Base-by-base conservation (phyloP, 208 protist species). In the Borovskyia barvae region DNA sequence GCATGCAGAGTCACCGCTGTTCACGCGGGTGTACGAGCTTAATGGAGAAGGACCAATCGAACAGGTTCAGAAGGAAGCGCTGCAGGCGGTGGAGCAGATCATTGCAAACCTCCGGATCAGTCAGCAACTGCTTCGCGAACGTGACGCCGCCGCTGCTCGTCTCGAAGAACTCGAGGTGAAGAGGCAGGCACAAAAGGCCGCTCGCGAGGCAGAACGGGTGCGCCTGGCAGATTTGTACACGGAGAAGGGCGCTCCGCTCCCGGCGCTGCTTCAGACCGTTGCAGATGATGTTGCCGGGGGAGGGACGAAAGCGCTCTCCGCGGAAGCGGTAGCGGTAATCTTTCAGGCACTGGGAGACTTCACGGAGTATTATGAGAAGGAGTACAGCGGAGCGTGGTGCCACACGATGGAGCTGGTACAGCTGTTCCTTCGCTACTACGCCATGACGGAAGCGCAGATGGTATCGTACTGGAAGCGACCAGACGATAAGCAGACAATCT, bases 171-270 rank as follows among this genome's bases (percentile, higher is more conserved):
- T 93, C 52, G 45, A 84, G 55, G 50, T 40, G 20, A 62, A 33
- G 25, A 74, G 62, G 51, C 36, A 45, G 17, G 53, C 64, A 22
- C 84, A 91, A 62, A 50, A 50, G 26, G 66, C 59, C 5, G 73
- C 61, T 6, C 74, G 86, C 5, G 90, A 95, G 66, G 82, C 64
- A 36, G 82, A 86, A 54, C 78, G 90, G 19, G 53, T 66, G 49
- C 83, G 83, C 2, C 70, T 93, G 25, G 53, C 68, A 1, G 70
- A 47, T 8, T 33, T 90, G 9, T 95, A 93, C 70, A 72, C 53
- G 11, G 90, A 95, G 43, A 82, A 80, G 58, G 80, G 82, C 19
- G 77, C 77, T 2, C 57, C 84, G 1, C 65, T 92, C 33, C 86
- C 90, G 5, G 35, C 73, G 2, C 75, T 81, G 64, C 68, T 95